A percentile compares a stretch with the other conserved stretches of the same genome.
phyloP scores from a whole-genome alignment of 306 rosid genomes.

The Glycine latifolia region DNA sequence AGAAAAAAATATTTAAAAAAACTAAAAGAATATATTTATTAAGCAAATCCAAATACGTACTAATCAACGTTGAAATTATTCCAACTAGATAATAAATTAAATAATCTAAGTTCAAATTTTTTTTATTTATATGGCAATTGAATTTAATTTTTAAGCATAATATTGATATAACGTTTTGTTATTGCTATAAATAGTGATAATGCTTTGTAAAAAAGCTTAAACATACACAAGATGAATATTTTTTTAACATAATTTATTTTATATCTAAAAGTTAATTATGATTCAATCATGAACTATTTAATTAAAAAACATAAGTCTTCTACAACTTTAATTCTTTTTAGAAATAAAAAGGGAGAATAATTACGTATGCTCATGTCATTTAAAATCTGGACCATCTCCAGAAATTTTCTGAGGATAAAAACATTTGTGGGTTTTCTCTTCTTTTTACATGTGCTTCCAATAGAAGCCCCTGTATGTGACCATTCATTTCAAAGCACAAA shows the following conservation, averaged over 20 bases:
- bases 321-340: neutral
- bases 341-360: neutral
- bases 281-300: no score
- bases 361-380: slow-evolving; percentile 38
- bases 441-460: slow-evolving; percentile 61
- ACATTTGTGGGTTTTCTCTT: slow-evolving; percentile 45
- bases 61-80: neutral
- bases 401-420: slow-evolving; percentile 31
- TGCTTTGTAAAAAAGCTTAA: no score
- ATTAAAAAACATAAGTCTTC: no score
- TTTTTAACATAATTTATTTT: no score
- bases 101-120: neutral
- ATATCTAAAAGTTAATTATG: no score
- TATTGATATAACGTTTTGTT: no score
- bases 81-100: neutral
- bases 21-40: neutral
- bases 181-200: no score
- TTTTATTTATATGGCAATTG: neutral
- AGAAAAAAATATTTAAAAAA: neutral
- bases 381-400: slow-evolving; percentile 37
- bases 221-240: no score
- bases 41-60: neutral
- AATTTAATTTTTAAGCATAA: neutral
- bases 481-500: slow-evolving; percentile 74
- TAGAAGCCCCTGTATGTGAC: slow-evolving; percentile 70